phyloP scores from a whole-genome alignment of 352 stramenopile species.

The Phytopythium kandeliae region DNA sequence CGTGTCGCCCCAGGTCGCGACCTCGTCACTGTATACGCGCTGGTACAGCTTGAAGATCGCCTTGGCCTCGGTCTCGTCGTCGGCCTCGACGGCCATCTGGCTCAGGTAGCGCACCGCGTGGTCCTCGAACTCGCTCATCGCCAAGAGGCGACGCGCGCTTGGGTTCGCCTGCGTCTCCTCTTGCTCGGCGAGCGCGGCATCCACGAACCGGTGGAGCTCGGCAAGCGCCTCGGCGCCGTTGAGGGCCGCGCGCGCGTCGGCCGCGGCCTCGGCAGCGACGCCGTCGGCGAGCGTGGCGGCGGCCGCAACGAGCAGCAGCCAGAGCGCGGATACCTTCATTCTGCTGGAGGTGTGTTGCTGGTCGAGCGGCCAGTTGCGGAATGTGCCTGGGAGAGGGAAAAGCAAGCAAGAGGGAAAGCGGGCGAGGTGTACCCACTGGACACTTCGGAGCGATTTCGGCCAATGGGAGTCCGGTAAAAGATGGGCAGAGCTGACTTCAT shows the following conservation, averaged over 20 bases:
- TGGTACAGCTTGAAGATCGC: constrained; percentile 68
- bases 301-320: background rate
- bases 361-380: background rate
- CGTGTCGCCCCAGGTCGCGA: constrained; percentile 37
- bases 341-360: background rate
- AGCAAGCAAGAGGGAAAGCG: background rate
- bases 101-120: constrained; percentile 39
- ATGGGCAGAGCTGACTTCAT: background rate
- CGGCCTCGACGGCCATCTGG: constrained; percentile 8
- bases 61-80: constrained; percentile 32
- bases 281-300: background rate
- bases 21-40: constrained; percentile 33
- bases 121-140: constrained; percentile 11
- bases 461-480: background rate
- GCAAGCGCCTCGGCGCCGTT: background rate
- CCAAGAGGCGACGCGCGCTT: background rate
- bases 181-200: background rate
- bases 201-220: constrained; percentile 2
- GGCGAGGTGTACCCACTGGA: constrained; percentile 2
- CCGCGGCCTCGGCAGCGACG: background rate
- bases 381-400: background rate
- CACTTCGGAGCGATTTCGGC: background rate
- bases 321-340: constrained; percentile 4
- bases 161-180: background rate
- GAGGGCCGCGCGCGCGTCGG: background rate